Evolutionary conservation across 345 rosid species (phyloP), one percentile per base, ranked within the genome.

Genomic region (Populus tremula): DNA sequence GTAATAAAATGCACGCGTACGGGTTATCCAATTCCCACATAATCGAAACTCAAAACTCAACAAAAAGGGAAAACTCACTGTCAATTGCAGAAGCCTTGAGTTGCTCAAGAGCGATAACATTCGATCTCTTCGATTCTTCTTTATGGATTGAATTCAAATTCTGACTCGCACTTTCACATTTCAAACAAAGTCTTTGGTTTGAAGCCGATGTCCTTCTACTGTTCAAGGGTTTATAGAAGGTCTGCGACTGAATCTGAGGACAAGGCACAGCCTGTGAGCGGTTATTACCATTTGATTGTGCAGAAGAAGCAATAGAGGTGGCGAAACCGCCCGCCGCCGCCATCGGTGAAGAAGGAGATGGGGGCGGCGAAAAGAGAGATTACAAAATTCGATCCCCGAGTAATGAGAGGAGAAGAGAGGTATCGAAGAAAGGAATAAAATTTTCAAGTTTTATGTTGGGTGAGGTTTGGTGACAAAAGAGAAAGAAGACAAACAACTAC

Each of bases 41-140:
- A 39, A 21, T 38, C 23, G 5, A 71, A 9, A 47, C 20, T 43
- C 17, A 14, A 9, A 73, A 39, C 21, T 33, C n/a, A 35, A n/a
- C 8, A 68, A 23, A 16, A 20, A 77, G 4, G 21, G 35, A 5
- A 7, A 63, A 33, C 81, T 78, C 45, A 78, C 81, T 72, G 16
- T 73, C 81, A 43, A 71, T 21, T 17, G 66, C 73, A 21, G 81
- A 72, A 1, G 81, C 39, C 77, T 78, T 78, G 76, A 78, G 81
- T 38, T 73, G 81, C n/a, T 73, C 68, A 53, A 78, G 81, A 53
- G 81, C 77, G n/a, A 65, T 20, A 64, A 27, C 27, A 20, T 56
- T 78, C 2, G 81, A 53, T 3, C 47, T 77, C n/a, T 43, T 41
- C 17, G 53, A 12, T 18, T 77, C 75, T 4, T 27, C 31, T 23